phyloP scores from a whole-genome alignment of 1,139 yeast species.

The Yamadazyma taylorii region DNA sequence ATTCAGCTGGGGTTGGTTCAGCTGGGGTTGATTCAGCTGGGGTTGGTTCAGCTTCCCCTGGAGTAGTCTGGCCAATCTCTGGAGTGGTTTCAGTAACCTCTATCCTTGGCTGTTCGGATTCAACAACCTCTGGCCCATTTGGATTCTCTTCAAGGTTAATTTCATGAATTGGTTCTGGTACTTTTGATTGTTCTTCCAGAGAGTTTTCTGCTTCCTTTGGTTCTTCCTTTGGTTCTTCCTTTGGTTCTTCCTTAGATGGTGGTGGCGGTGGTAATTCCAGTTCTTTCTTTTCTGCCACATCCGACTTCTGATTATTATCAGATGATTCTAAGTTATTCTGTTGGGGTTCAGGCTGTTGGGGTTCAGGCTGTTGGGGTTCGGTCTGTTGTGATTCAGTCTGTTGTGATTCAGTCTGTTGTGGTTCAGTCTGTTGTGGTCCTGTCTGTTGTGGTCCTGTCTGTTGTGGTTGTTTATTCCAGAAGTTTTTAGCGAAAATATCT shows the following conservation, averaged over 20 bases:
- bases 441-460: not conserved
- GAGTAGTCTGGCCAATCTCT: too few relatives aligned
- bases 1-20: too few relatives aligned
- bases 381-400: not conserved
- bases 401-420: not conserved
- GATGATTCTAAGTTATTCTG: too few relatives aligned
- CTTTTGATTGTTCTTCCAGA: conserved; percentile 2
- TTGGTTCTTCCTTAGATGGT: not conserved
- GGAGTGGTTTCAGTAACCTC: conserved; percentile 7
- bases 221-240: conserved; percentile 3
- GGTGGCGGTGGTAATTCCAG: conserved; percentile 11
- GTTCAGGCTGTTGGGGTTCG: not conserved
- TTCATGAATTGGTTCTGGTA: conserved; percentile 7
- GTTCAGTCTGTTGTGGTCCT: not conserved
- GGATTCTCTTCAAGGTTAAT: conserved; percentile 7
- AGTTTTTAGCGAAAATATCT: conserved; percentile 45
- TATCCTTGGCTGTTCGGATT: conserved; percentile 9
- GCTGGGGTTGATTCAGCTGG: too few relatives aligned
- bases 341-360: conserved; percentile 1
- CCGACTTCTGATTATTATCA: too few relatives aligned
- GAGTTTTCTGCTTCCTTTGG: conserved; percentile 1
- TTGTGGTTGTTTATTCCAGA: conserved; percentile 28
- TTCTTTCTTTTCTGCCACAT: conserved; percentile 1
- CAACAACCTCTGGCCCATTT: not conserved
- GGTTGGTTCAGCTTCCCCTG: too few relatives aligned